Percentiles rank a stretch among this genome's conserved stretches.
Conservation (phyloP, 768 basidiomycete species). For the Gymnopilus junonius region DNA sequence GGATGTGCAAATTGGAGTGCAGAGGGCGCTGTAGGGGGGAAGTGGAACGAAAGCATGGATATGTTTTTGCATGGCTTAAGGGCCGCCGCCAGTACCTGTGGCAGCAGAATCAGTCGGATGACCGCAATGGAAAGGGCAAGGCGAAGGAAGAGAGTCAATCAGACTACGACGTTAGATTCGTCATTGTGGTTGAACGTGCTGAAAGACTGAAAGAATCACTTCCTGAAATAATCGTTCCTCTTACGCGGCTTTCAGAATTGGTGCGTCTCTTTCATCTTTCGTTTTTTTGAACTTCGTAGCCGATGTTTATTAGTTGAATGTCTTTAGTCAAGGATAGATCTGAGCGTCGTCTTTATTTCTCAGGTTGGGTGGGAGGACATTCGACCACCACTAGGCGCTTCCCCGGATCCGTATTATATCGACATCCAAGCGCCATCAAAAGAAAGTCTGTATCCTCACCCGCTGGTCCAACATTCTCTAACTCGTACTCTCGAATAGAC, state of each 20-base stretch:
- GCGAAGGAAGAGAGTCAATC: slow-evolving; percentile 11
- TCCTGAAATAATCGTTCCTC: slow-evolving; percentile 69
- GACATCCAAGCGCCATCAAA: slow-evolving; percentile 57
- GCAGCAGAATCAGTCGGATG: slow-evolving; percentile 4
- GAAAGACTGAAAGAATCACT: slow-evolving; percentile 66
- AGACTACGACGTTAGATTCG: slow-evolving; percentile 45
- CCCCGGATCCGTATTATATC: slow-evolving; percentile 74
- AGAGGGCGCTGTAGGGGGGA: slow-evolving; percentile 32
- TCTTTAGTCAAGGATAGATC: slow-evolving; percentile 58
- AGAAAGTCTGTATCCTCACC: slow-evolving; percentile 48
- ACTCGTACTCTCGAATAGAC: slow-evolving; percentile 20
- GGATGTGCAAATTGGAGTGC: slow-evolving; percentile 65
- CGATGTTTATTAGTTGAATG: not conserved
- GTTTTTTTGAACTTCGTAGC: not conserved
- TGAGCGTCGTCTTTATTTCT: slow-evolving; percentile 68
- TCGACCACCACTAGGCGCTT: slow-evolving; percentile 68
- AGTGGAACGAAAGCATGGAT: slow-evolving; percentile 71
- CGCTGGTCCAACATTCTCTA: not conserved
- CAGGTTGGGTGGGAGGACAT: slow-evolving; percentile 73
- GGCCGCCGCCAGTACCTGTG: slow-evolving; percentile 36
- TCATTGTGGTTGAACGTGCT: slow-evolving; percentile 68
- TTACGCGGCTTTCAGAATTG: slow-evolving; percentile 73
- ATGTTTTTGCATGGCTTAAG: slow-evolving; percentile 71
- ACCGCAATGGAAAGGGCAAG: slow-evolving; percentile 22
- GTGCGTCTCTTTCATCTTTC: slow-evolving; percentile 40